Conservation (phyloP, 2,329 filamentous ascomycete genomes). For the Claviceps fusiformis region DNA sequence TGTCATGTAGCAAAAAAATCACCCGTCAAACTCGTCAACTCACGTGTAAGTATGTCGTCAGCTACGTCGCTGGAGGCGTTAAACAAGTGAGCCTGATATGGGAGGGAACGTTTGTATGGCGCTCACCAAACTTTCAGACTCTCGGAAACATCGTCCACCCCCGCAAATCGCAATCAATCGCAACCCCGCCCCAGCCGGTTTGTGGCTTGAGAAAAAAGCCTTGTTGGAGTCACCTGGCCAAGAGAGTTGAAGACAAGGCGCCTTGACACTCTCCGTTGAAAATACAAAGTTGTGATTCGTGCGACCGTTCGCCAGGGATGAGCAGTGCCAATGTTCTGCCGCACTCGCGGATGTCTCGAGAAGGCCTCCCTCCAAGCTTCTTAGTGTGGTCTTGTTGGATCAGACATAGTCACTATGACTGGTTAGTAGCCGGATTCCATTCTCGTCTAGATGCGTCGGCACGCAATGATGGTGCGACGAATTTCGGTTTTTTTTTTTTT, state of each 20-base stretch:
- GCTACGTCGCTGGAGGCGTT: not conserved
- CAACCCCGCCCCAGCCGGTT: slow-evolving; percentile 5
- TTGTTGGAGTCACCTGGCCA: slow-evolving; percentile 6
- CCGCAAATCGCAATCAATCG: slow-evolving; percentile 3
- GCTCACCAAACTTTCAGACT: not conserved
- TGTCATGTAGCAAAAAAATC: too few species aligned
- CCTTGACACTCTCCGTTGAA: not conserved
- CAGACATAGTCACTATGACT: not conserved
- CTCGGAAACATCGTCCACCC: slow-evolving; percentile 1
- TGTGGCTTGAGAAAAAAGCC: slow-evolving; percentile 5
- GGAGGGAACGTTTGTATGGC: not conserved
- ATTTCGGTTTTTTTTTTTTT: not conserved
- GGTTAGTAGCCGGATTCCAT: not conserved
- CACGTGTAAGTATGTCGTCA: not conserved
- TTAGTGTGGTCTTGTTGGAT: too few species aligned
- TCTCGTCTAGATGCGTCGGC: not conserved
- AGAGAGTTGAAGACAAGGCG: not conserved
- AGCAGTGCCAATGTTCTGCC: not conserved
- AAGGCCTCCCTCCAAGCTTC: too few species aligned
- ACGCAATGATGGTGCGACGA: not conserved
- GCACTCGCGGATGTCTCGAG: not conserved
- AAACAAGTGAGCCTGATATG: not conserved
- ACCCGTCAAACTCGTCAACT: too few species aligned
- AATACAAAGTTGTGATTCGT: not conserved
- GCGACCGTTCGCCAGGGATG: not conserved